phyloP scores from a whole-genome alignment of 2,329 filamentous ascomycete species.

The Pleurostoma richardsiae region DNA sequence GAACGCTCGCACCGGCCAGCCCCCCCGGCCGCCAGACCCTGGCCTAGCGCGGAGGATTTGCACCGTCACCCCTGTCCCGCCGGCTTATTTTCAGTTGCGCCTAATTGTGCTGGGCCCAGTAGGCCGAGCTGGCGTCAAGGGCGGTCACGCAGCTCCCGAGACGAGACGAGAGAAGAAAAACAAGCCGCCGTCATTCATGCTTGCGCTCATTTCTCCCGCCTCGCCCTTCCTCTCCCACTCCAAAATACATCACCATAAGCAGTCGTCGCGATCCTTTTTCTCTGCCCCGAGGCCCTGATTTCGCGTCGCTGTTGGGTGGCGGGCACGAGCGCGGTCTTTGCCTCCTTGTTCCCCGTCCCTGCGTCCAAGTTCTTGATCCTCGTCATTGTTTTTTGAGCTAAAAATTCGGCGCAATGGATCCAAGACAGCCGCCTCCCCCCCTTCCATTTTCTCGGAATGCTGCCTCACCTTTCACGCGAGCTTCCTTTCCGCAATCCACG shows the following conservation, averaged over 20 bases:
- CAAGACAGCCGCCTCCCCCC: slow-evolving; percentile 24
- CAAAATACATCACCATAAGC: not conserved
- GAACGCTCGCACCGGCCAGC: not conserved
- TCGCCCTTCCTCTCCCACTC: not conserved
- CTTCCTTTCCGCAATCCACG: slow-evolving; percentile 1
- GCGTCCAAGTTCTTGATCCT: not conserved
- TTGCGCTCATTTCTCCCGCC: not conserved
- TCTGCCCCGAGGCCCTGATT: not conserved
- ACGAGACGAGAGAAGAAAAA: not conserved
- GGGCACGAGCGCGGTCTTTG: not conserved
- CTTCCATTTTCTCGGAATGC: slow-evolving; percentile 26
- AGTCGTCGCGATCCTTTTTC: not conserved
- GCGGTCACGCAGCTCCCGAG: not conserved
- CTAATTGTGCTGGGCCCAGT: not conserved
- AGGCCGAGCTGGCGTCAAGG: not conserved
- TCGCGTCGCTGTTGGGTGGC: not conserved
- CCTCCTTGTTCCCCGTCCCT: not conserved
- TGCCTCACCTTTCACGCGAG: slow-evolving; percentile 17
- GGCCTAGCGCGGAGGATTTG: not conserved
- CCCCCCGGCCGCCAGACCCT: not conserved
- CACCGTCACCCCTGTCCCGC: not conserved
- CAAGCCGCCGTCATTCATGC: not conserved
- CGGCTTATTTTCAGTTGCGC: not conserved
- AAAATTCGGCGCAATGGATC: slow-evolving; percentile 14
- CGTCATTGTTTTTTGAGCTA: not conserved